Evolutionary conservation across 805 yeast genomes (phyloP).

Genomic region (Cyberlindnera samutprakarnensis): DNA sequence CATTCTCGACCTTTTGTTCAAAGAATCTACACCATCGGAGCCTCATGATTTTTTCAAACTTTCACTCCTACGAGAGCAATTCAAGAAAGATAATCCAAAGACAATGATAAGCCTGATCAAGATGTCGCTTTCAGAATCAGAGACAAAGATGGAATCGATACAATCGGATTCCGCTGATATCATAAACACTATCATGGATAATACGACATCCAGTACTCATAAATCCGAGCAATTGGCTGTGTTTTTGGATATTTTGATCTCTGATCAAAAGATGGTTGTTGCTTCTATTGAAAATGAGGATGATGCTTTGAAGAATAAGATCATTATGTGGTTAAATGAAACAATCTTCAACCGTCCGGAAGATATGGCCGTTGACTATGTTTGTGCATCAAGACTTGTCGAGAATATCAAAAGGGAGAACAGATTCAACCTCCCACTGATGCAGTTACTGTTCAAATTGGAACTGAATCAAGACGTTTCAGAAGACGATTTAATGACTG

Average conservation of each 20-base stretch:
- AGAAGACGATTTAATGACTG: conserved; percentile 6
- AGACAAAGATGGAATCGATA: conserved; percentile 6
- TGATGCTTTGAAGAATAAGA: not conserved
- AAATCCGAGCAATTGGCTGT: conserved; percentile 13
- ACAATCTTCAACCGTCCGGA: not conserved
- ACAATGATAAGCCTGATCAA: conserved; percentile 12
- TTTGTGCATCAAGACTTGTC: conserved; percentile 2
- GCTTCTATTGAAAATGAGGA: conserved; percentile 1
- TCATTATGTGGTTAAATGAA: not conserved
- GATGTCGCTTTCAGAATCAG: conserved; percentile 9
- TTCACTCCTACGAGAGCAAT: conserved; percentile 15
- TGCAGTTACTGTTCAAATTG: conserved; percentile 32
- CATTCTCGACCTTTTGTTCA: conserved; percentile 18
- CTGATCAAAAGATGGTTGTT: conserved; percentile 2
- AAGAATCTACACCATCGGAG: conserved; percentile 10
- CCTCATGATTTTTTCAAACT: conserved; percentile 16
- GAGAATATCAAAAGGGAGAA: conserved; percentile 22
- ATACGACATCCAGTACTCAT: conserved; percentile 6
- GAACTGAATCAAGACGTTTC: conserved; percentile 13
- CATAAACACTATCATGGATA: conserved; percentile 15
- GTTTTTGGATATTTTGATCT: conserved; percentile 13
- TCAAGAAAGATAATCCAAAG: conserved; percentile 13
- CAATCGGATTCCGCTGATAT: conserved; percentile 20
- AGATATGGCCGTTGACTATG: not conserved
- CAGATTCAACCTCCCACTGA: conserved; percentile 34